Conservation (phyloP, 2,329 filamentous ascomycete genomes). For the Dichotomopilus funicola region DNA sequence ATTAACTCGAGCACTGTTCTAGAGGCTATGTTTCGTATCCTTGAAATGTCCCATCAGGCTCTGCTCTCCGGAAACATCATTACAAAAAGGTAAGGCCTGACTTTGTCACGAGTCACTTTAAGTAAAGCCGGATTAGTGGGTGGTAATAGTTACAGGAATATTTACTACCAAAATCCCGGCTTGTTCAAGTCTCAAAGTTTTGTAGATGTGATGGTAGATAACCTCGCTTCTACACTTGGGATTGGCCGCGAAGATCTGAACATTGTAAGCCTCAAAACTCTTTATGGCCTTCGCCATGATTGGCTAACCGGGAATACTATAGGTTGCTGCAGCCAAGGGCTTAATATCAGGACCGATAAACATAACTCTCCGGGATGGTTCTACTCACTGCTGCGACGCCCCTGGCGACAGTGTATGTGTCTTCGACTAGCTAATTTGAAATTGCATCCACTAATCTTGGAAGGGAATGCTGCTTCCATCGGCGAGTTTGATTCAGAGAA, state of each 20-base stretch:
- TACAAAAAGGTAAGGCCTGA: slow-evolving; percentile 51
- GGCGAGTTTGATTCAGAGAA: slow-evolving; percentile 38
- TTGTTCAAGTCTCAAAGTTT: slow-evolving; percentile 63
- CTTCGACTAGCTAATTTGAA: too few species aligned
- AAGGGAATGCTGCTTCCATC: slow-evolving; percentile 58
- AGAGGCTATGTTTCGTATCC: slow-evolving; percentile 53
- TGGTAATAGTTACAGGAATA: slow-evolving; percentile 50
- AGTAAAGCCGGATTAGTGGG: neutral
- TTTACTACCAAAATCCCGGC: slow-evolving; percentile 71
- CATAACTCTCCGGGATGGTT: slow-evolving; percentile 30
- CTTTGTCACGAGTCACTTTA: neutral
- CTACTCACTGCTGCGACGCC: slow-evolving; percentile 25
- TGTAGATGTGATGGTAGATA: slow-evolving; percentile 68
- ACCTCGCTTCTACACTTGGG: slow-evolving; percentile 63
- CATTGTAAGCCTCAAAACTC: slow-evolving; percentile 47
- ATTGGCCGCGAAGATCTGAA: slow-evolving; percentile 60
- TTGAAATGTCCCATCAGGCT: slow-evolving; percentile 55
- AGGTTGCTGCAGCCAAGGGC: slow-evolving; percentile 71
- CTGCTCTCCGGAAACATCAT: slow-evolving; percentile 47
- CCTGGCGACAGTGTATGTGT: slow-evolving; percentile 27
- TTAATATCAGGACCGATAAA: slow-evolving; percentile 55
- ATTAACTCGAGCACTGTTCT: neutral
- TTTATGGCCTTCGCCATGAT: neutral
- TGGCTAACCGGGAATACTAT: neutral
- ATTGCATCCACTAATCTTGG: neutral